Conservation (phyloP, 2,329 filamentous ascomycete species). For the Alternaria gansuensis region DNA sequence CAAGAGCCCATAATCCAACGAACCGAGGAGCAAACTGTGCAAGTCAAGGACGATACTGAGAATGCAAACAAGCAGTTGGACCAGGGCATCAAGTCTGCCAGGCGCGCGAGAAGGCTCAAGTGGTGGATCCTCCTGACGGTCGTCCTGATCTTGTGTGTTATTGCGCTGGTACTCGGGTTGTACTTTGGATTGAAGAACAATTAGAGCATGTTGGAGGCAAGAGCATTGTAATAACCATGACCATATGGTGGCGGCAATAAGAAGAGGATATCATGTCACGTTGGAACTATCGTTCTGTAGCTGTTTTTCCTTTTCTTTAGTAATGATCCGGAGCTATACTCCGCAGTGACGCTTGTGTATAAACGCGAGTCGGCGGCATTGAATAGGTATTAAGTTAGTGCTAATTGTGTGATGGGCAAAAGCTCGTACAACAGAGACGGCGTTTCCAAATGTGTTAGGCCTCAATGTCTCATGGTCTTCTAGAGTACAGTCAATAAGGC, state of each 20-base stretch:
- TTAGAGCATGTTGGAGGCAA: neutral
- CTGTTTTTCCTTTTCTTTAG: conserved; percentile 8
- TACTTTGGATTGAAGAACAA: conserved; percentile 55
- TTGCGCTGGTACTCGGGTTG: conserved; percentile 61
- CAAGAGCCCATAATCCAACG: conserved; percentile 72
- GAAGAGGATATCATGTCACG: neutral
- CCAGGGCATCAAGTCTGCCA: conserved; percentile 72
- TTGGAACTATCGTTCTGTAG: conserved; percentile 1
- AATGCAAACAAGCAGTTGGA: conserved; percentile 74
- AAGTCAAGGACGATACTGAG: conserved; percentile 72
- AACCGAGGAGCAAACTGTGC: conserved; percentile 71
- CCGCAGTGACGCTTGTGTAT: conserved; percentile 9
- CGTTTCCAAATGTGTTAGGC: conserved; percentile 1
- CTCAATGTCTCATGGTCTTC: neutral
- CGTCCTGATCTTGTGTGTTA: conserved; percentile 58
- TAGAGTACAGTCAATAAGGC: neutral
- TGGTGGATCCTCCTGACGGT: conserved; percentile 77
- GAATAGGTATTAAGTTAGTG: conserved; percentile 1
- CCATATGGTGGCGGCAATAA: neutral
- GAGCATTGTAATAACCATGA: conserved; percentile 5
- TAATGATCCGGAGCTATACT: conserved; percentile 13
- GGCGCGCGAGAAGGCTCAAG: conserved; percentile 76
- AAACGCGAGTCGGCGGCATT: neutral
- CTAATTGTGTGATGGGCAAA: conserved; percentile 8
- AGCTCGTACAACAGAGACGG: conserved; percentile 2